Evolutionary conservation across 306 rosid genomes (phyloP).

Genomic region (Malus asiatica): DNA sequence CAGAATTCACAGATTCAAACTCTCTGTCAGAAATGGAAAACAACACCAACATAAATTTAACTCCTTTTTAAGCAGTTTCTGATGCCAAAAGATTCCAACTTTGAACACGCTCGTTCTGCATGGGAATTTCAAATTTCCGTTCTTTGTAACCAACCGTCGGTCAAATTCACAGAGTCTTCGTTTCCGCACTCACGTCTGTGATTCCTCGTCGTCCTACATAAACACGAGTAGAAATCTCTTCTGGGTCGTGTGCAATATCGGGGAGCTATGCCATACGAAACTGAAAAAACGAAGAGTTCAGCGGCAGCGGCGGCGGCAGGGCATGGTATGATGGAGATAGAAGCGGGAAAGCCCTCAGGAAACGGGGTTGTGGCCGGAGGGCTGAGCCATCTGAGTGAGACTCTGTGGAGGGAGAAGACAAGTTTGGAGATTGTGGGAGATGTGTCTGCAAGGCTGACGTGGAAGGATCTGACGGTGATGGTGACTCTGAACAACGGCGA

Average conservation of each 20-base stretch:
- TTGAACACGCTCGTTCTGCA: constrained; percentile 37
- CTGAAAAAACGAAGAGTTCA: constrained; percentile 15
- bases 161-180: constrained; percentile 48
- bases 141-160: constrained; percentile 9
- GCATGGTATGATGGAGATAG: constrained; percentile 59
- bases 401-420: constrained; percentile 80
- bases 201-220: constrained; percentile 10
- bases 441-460: constrained; percentile 84
- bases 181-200: constrained; percentile 49
- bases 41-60: background rate
- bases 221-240: background rate
- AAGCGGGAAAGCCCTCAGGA: constrained; percentile 44
- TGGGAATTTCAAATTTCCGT: constrained; percentile 18
- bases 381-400: constrained; percentile 89
- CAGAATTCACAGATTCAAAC: constrained; percentile 1
- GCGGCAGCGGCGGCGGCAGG: background rate
- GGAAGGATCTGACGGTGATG: constrained; percentile 96
- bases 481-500: constrained; percentile 75
- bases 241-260: background rate
- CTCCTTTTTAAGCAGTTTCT: background rate
- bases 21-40: constrained; percentile 6
- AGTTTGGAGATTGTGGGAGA: constrained; percentile 60
- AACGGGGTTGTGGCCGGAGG: constrained; percentile 29
- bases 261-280: background rate
- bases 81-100: constrained; percentile 8